Base-by-base conservation (phyloP, 83 land plant species). In the Larix sibirica region DNA sequence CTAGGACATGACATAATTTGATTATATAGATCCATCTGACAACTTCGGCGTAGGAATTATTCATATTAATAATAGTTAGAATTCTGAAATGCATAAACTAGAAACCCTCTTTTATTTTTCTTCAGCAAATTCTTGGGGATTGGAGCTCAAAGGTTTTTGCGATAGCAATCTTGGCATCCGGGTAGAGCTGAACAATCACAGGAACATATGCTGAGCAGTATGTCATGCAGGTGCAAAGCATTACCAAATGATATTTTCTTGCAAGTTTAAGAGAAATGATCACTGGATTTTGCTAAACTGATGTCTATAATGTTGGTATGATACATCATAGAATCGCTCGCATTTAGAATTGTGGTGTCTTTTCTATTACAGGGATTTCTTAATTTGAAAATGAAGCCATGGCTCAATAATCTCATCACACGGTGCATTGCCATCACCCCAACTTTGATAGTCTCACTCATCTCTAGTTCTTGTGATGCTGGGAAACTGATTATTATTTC, bases 191-290 rank as follows among this genome's bases (percentile, higher is more conserved):
- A 44, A 92, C 96, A 3, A 89, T 94, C 17, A 92, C 96, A 16
- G 93, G 91, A 81, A 93, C 95, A 21, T 93, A 93, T 79, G 92
- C 92, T 20, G 94, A 95, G 26, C 95, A 94, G 80, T 94, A 89
- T 83, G 94, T 94, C 18, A 94, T 94, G 93, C 93, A 94, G 13
- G 56, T 50, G 56, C 0, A 50, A 50, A 9, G 2, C 56, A 9
- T 9, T 50, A 50, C 56, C 13, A 50, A 9, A 9, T 9, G 2
- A 1, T 9, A 50, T 50, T 47, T 47, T 47, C 54, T 47, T 47
- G 9, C 10, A 47, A 10, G 10, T 47, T 10, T 1, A 50, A 50
- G 12, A 9, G 2, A 50, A 50, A 50, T 12, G 13, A 50, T 50
- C 12, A 50, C 10, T 50, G 2, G 2, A 12, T 50, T 50, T 50